Evolutionary conservation across 169 alveolate species (phyloP).

Genomic region (Plasmodium gonderi): DNA sequence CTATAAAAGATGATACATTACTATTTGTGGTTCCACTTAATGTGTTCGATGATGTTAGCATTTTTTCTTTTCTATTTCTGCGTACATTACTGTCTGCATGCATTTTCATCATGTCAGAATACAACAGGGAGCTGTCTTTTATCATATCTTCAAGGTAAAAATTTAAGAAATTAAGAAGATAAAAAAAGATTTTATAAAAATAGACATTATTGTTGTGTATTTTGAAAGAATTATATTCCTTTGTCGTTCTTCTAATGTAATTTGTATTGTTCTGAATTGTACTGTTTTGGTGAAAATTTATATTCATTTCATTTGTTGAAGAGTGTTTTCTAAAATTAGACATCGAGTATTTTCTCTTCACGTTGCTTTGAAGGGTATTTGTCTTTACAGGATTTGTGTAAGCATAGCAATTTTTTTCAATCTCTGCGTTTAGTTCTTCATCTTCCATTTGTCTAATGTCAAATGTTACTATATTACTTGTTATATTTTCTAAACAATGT

Average conservation of each 20-base stretch:
- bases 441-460: constrained; percentile 56
- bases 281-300: constrained; percentile 53
- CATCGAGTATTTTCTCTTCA: constrained; percentile 58
- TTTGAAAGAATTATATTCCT: constrained; percentile 43
- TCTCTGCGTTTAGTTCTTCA: constrained; percentile 32
- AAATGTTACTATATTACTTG: constrained; percentile 67
- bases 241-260: constrained; percentile 38
- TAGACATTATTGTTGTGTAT: constrained; percentile 50
- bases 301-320: constrained; percentile 44
- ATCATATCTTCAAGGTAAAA: constrained; percentile 74
- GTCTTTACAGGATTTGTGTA: constrained; percentile 2
- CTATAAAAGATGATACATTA: constrained; percentile 29
- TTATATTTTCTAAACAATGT: constrained; percentile 74
- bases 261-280: constrained; percentile 11
- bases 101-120: constrained; percentile 73
- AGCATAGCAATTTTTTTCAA: constrained; percentile 17
- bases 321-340: constrained; percentile 55
- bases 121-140: constrained; percentile 63
- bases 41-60: constrained; percentile 44
- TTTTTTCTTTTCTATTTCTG: constrained; percentile 67
- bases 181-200: constrained; percentile 70
- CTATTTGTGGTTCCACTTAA: constrained; percentile 54
- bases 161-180: constrained; percentile 63
- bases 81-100: constrained; percentile 70
- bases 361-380: constrained; percentile 33